Percentiles rank a stretch among this genome's conserved stretches.
phyloP scores from a whole-genome alignment of 768 basidiomycete genomes.

The Leccinellum albellum region DNA sequence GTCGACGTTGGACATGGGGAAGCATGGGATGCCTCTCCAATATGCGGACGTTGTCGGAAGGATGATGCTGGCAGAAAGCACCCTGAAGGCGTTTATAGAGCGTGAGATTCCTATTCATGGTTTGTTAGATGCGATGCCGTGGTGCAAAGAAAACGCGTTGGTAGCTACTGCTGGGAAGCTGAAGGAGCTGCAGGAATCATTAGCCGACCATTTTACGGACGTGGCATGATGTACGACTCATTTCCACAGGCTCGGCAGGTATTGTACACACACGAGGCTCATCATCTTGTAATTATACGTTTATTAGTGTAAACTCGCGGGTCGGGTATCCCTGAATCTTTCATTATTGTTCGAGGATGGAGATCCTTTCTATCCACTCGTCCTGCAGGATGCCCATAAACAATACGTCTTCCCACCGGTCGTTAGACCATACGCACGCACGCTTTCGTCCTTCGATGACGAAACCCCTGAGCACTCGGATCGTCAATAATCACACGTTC shows the following conservation, averaged over 20 bases:
- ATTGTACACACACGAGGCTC: constrained; percentile 4
- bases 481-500: not conserved
- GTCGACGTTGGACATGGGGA: constrained; percentile 36
- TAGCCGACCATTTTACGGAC: constrained; percentile 47
- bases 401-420: constrained; percentile 37
- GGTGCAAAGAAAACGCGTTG: constrained; percentile 43
- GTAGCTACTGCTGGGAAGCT: constrained; percentile 40
- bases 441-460: constrained; percentile 37
- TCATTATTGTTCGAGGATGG: constrained; percentile 17
- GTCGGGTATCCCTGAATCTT: constrained; percentile 5
- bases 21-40: constrained; percentile 38
- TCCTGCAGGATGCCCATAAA: constrained; percentile 39
- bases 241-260: constrained; percentile 2
- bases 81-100: constrained; percentile 44
- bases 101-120: constrained; percentile 40
- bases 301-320: not conserved
- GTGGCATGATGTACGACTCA: constrained; percentile 23
- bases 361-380: constrained; percentile 34
- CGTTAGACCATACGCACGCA: constrained; percentile 33
- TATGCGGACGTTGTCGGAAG: constrained; percentile 44
- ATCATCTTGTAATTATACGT: constrained; percentile 9
- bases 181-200: constrained; percentile 44
- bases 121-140: constrained; percentile 40
- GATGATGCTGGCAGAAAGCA: constrained; percentile 46
- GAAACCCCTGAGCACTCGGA: constrained; percentile 33